A percentile compares a stretch with the other conserved stretches of the same genome.
phyloP scores from a whole-genome alignment of 257 asterid genomes.

The Solanum dulcamara region DNA sequence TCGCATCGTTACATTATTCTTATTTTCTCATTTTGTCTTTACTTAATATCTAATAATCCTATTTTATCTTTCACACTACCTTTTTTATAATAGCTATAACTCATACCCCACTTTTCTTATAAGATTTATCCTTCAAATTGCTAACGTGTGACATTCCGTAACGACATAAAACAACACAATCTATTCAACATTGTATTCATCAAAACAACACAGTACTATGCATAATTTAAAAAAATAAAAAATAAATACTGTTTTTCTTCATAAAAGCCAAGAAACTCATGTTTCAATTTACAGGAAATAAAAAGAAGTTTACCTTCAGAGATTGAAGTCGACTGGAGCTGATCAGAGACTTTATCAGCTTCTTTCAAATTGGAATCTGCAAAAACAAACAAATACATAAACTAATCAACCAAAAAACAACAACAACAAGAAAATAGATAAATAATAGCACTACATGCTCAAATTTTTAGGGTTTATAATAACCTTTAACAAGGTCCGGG shows the following conservation, averaged over 20 bases:
- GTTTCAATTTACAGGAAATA: not conserved
- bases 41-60: not conserved
- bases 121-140: not conserved
- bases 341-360: conserved; percentile 60
- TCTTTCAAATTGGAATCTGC: conserved; percentile 51
- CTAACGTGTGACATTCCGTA: not conserved
- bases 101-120: too few species aligned
- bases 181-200: not conserved
- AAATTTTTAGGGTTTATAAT: not conserved
- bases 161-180: not conserved
- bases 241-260: not conserved
- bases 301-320: conserved; percentile 30
- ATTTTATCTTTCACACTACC: not conserved
- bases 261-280: not conserved
- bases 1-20: not conserved
- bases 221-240: not conserved
- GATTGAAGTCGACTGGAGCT: conserved; percentile 77
- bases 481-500: conserved; percentile 86
- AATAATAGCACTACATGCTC: not conserved
- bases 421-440: not conserved
- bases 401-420: not conserved
- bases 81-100: not conserved
- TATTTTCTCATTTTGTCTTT: not conserved
- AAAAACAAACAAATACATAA: not conserved
- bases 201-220: not conserved